These are phyloP conservation scores for Xerocomellus dryophilus DNA, from an alignment of 768 basidiomycete genomes.

Conservation along the genomic window DNA sequence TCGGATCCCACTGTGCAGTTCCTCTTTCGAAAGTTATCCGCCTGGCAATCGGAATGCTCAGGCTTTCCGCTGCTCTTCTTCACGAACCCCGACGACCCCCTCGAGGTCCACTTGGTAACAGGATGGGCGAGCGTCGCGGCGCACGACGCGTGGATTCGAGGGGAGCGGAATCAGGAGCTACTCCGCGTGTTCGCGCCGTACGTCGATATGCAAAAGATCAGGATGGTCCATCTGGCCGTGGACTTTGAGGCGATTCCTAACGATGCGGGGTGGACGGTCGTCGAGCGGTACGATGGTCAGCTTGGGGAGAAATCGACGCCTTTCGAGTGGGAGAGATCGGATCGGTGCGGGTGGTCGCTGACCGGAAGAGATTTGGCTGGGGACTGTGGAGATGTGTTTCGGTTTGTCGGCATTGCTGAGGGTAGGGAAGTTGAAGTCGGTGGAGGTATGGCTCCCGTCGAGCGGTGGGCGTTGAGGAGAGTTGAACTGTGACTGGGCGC, in stretches of 20 bases:
- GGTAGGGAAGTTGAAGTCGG: not conserved
- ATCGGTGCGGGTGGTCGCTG: not conserved
- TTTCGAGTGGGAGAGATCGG: not conserved
- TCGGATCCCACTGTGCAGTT: slow-evolving; percentile 28
- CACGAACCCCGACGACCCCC: slow-evolving; percentile 15
- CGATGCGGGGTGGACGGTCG: not conserved
- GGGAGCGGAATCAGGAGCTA: slow-evolving; percentile 39
- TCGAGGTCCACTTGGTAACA: slow-evolving; percentile 38
- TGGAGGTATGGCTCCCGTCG: not conserved
- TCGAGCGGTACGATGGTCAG: slow-evolving; percentile 7
- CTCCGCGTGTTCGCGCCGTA: slow-evolving; percentile 30
- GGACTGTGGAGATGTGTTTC: slow-evolving; percentile 9
- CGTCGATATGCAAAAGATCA: slow-evolving; percentile 27
- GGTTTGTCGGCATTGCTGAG: not conserved
- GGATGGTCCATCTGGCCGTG: slow-evolving; percentile 40
- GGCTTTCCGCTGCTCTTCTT: slow-evolving; percentile 43
- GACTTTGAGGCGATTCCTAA: slow-evolving; percentile 35
- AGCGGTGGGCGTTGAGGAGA: slow-evolving; percentile 13
- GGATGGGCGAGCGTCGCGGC: slow-evolving; percentile 43
- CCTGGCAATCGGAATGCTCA: slow-evolving; percentile 41
- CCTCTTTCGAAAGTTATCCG: slow-evolving; percentile 32
- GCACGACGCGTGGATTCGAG: slow-evolving; percentile 43
- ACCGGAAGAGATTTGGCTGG: slow-evolving; percentile 17
- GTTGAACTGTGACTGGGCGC: not conserved
- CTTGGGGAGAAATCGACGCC: not conserved